A percentile compares a stretch with the other conserved stretches of the same genome.
Conservation (phyloP, 2,329 filamentous ascomycete species). For the Trichoderma polysporum region DNA sequence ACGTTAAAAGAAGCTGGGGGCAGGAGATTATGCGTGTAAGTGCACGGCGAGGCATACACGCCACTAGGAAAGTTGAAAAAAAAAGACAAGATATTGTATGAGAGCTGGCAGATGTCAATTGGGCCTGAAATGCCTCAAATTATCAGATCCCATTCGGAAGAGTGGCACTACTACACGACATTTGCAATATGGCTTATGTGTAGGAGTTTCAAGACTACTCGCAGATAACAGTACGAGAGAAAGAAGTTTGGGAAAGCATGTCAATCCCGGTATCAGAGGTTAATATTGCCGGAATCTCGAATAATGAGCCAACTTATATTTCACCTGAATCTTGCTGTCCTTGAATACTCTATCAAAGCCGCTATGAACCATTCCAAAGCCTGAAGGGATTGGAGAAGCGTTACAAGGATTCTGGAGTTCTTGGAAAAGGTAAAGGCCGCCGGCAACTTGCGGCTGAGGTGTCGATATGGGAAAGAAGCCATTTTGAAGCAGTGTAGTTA, state of each 20-base stretch:
- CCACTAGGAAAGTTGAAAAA: background rate
- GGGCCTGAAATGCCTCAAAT: background rate
- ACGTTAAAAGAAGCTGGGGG: background rate
- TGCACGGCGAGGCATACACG: background rate
- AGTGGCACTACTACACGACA: background rate
- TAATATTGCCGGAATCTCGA: background rate
- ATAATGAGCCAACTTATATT: background rate
- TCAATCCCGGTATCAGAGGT: too few species aligned
- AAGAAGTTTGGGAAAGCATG: too few species aligned
- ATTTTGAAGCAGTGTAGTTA: constrained; percentile 6
- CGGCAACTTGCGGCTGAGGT: background rate
- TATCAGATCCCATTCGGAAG: background rate
- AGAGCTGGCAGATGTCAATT: background rate
- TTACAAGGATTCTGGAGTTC: background rate
- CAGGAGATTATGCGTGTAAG: background rate
- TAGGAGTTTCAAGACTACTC: background rate
- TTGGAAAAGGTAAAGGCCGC: background rate
- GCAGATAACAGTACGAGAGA: background rate
- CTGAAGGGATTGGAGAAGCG: background rate
- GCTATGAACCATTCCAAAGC: background rate
- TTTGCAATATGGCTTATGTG: background rate
- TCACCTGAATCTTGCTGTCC: background rate
- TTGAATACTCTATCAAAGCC: background rate
- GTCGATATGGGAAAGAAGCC: background rate
- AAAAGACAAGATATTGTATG: background rate